Evolutionary conservation across 441 rosid genomes (phyloP), one percentile per base, ranked within the genome.

Genomic region (Pelargonium fulgidum): DNA sequence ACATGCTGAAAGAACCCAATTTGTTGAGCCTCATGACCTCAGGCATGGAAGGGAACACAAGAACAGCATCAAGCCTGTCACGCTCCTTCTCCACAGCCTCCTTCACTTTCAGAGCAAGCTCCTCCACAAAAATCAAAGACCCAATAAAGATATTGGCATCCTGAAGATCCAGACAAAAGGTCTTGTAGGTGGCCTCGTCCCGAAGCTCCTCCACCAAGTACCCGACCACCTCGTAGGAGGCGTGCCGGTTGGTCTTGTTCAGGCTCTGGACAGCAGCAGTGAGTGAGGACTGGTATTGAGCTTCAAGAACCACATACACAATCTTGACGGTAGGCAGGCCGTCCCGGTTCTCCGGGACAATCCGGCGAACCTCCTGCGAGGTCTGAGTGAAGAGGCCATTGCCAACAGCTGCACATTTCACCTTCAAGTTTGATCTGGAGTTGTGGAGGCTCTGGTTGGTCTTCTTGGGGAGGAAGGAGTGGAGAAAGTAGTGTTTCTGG

Each of bases 1-100:
- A 90, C 99, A 94, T 92, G 24, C 93, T 90, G 68, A 94, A 94
- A 56, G 99, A 92, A 36, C 99, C 99, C 78, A 94, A 79, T 72
- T 94, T 94, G 85, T 92, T 94, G 0, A 94, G 83, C 79, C 97
- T 89, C 98, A 94, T 92, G 58, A 92, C 96, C 79, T 92, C 99
- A 36, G 99, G 99, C 99, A 94, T 94, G 45, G 97, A 94, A 75
- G 99, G 99, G 86, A 94, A 94, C 61, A 94, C 98, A 67, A 94
- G 83, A 66, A 94, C 99, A 3, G 99, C 96, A 68, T 94, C 93
- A 67, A 94, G 87, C 76, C 98, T 86, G 66, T 92, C 98, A 81
- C 98, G 85, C 63, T 92, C 86, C 73, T 87, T 94, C 90, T 94
- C 99, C 75, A 90, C 97, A 0, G 99, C 98, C 45, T 80, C 79